A percentile compares a stretch with the other conserved stretches of the same genome.
Conservation (phyloP, 2,329 filamentous ascomycete genomes). For the Cladosporium sp. region DNA sequence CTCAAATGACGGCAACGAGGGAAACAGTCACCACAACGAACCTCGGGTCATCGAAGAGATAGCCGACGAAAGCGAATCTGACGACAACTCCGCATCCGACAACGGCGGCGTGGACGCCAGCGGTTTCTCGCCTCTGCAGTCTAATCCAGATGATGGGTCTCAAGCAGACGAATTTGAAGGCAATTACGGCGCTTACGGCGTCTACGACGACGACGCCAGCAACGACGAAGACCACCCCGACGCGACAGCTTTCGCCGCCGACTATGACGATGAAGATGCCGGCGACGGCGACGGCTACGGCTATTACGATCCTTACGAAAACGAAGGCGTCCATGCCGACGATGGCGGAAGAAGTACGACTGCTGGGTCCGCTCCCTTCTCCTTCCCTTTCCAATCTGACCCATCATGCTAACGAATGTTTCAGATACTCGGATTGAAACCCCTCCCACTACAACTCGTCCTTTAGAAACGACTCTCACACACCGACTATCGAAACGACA, state of each 20-base stretch:
- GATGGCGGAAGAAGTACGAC: slow-evolving; percentile 19
- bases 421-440: slow-evolving; percentile 18
- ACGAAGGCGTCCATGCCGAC: background rate
- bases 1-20: background rate
- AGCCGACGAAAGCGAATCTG: slow-evolving; percentile 12
- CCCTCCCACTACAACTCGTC: background rate
- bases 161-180: background rate
- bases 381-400: background rate
- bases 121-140: slow-evolving; percentile 20
- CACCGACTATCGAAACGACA: slow-evolving; percentile 7
- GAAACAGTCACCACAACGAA: background rate
- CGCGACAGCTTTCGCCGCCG: background rate
- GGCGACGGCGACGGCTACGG: background rate
- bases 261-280: background rate
- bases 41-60: background rate
- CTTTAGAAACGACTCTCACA: background rate
- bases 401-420: slow-evolving; percentile 11
- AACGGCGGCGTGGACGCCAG: slow-evolving; percentile 14
- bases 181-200: background rate
- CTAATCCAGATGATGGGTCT: background rate
- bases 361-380: slow-evolving; percentile 21
- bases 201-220: background rate
- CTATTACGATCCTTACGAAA: slow-evolving; percentile 8
- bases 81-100: slow-evolving; percentile 15
- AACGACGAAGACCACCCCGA: background rate